phyloP scores from a whole-genome alignment of 768 basidiomycete genomes.

The Pulveroboletus sp. region DNA sequence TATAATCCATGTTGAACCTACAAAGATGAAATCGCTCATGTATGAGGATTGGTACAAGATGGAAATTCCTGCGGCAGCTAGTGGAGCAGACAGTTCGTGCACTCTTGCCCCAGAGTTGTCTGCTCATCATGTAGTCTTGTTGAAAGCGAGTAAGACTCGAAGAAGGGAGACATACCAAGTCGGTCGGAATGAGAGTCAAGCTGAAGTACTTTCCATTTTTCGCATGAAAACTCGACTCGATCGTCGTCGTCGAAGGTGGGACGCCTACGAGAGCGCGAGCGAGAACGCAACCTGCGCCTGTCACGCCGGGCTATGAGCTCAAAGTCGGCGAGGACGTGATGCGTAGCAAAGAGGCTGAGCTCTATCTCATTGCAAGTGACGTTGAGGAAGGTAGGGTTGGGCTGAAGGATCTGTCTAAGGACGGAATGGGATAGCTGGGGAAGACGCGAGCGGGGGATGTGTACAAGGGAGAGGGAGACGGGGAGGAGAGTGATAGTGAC shows the following conservation, averaged over 20 bases:
- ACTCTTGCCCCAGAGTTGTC: constrained; percentile 70
- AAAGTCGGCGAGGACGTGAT: constrained; percentile 52
- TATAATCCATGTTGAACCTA: constrained; percentile 33
- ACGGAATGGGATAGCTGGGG: constrained; percentile 53
- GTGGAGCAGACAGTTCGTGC: constrained; percentile 68
- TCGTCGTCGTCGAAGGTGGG: constrained; percentile 35
- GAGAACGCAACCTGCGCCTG: constrained; percentile 41
- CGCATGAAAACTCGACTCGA: constrained; percentile 60
- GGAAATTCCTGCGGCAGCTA: constrained; percentile 73
- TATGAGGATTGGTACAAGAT: constrained; percentile 82
- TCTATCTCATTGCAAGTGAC: constrained; percentile 78
- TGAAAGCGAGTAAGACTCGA: constrained; percentile 2
- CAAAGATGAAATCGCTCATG: constrained; percentile 79
- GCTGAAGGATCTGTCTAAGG: constrained; percentile 65
- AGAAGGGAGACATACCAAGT: constrained; percentile 42
- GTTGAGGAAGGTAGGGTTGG: constrained; percentile 63
- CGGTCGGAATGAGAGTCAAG: constrained; percentile 75
- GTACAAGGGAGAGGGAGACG: constrained; percentile 65
- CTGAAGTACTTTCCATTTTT: constrained; percentile 75
- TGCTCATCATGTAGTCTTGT: constrained; percentile 21
- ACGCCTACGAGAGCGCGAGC: constrained; percentile 36
- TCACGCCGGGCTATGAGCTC: constrained; percentile 57
- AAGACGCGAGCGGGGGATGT: constrained; percentile 68
- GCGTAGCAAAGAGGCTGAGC: constrained; percentile 68
- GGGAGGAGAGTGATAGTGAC: constrained; percentile 69